phyloP scores from a whole-genome alignment of 2,329 filamentous ascomycete genomes.

The Penicillium oxalicum region DNA sequence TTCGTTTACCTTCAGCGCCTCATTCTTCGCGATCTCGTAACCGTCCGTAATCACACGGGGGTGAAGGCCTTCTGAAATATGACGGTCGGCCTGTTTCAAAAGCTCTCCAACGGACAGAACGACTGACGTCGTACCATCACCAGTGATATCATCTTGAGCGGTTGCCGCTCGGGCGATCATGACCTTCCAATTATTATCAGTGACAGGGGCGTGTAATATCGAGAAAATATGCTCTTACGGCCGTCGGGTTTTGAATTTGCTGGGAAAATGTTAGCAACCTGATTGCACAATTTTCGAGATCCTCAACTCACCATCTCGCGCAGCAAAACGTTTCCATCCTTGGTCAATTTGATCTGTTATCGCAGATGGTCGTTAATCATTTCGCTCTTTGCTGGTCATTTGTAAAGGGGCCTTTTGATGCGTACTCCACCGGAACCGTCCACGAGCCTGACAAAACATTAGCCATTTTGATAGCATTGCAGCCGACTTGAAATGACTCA shows the following conservation, averaged over 20 bases:
- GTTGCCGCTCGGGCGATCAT: constrained; percentile 79
- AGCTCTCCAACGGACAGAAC: constrained; percentile 94
- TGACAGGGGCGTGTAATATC: constrained; percentile 6
- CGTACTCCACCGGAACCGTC: constrained; percentile 56
- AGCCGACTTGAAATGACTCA: constrained; percentile 35
- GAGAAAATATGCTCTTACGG: constrained; percentile 50
- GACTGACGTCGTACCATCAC: constrained; percentile 94
- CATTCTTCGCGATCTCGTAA: constrained; percentile 92
- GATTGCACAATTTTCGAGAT: neutral
- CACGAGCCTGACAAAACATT: constrained; percentile 48
- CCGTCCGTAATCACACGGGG: constrained; percentile 95
- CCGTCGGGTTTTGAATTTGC: constrained; percentile 98
- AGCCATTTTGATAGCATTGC: constrained; percentile 12
- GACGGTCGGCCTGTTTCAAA: constrained; percentile 92
- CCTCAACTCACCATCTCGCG: constrained; percentile 53
- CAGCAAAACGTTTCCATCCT: constrained; percentile 86
- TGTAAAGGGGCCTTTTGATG: constrained; percentile 9
- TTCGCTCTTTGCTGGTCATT: constrained; percentile 2
- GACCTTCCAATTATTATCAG: constrained; percentile 39
- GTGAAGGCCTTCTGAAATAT: constrained; percentile 94
- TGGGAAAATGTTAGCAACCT: constrained; percentile 32
- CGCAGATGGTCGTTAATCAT: constrained; percentile 17
- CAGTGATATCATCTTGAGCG: constrained; percentile 96
- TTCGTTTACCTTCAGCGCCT: constrained; percentile 68
- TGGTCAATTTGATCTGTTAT: constrained; percentile 89